These are phyloP conservation scores for Globisporangium yorkense DNA, from an alignment of 352 stramenopile genomes.

Conservation along the genomic window DNA sequence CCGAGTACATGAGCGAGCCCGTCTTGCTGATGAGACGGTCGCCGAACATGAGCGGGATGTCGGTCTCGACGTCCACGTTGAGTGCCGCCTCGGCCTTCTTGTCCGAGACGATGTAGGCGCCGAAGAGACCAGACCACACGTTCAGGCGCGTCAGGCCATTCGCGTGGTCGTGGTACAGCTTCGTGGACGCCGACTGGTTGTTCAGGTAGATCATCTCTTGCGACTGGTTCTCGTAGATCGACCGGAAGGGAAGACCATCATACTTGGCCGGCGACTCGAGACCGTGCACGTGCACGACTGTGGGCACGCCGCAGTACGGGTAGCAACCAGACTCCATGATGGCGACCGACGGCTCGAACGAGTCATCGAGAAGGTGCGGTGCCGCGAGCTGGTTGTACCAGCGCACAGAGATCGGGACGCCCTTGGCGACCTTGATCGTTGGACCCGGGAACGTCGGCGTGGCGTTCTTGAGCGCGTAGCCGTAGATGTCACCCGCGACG, in stretches of 20 bases:
- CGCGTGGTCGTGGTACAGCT: slow-evolving; percentile 72
- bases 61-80: slow-evolving; percentile 49
- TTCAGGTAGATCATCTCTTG: slow-evolving; percentile 51
- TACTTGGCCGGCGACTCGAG: slow-evolving; percentile 60
- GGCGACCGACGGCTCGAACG: slow-evolving; percentile 34
- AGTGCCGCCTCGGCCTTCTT: slow-evolving; percentile 32
- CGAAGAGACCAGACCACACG: slow-evolving; percentile 53
- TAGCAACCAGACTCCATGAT: slow-evolving; percentile 52
- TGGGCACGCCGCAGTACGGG: slow-evolving; percentile 56
- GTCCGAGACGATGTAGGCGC: slow-evolving; percentile 58
- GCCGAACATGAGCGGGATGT: slow-evolving; percentile 50
- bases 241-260: slow-evolving; percentile 46
- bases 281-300: slow-evolving; percentile 56
- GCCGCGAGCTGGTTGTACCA: slow-evolving; percentile 50
- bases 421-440: slow-evolving; percentile 40
- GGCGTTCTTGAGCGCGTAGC: slow-evolving; percentile 31
- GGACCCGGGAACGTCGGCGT: slow-evolving; percentile 40
- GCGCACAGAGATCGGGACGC: slow-evolving; percentile 34
- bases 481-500: slow-evolving; percentile 32
- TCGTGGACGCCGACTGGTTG: slow-evolving; percentile 62
- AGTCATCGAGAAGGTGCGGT: slow-evolving; percentile 43
- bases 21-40: slow-evolving; percentile 47
- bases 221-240: slow-evolving; percentile 67
- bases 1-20: slow-evolving; percentile 58
- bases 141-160: slow-evolving; percentile 64